Percentiles rank a stretch among this genome's conserved stretches.
phyloP scores from a whole-genome alignment of 331 rosid genomes.

The Arachis monticola region DNA sequence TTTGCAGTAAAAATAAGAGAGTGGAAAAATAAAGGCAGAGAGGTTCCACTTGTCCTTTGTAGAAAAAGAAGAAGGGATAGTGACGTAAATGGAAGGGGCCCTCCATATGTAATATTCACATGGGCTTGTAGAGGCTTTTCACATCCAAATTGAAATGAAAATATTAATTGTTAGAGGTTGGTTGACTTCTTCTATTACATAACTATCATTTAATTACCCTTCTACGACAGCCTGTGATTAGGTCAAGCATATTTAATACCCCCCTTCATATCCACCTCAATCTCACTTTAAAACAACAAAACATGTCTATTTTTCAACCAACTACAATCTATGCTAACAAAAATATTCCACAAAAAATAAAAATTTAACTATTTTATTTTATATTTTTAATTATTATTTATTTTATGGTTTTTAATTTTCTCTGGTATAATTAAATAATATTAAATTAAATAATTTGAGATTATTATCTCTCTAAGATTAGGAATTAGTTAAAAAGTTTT shows the following conservation, averaged over 20 bases:
- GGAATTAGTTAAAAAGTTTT: neutral
- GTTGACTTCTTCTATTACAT: slow-evolving; percentile 61
- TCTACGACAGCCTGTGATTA: slow-evolving; percentile 63
- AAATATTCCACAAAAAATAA: too few species aligned
- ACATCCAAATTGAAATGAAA: slow-evolving; percentile 47
- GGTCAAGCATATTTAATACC: slow-evolving; percentile 56
- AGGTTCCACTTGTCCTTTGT: slow-evolving; percentile 29
- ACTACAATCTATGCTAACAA: too few species aligned
- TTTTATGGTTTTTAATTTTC: too few species aligned
- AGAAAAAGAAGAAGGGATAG: slow-evolving; percentile 28
- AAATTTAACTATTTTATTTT: too few species aligned
- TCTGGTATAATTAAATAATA: too few species aligned
- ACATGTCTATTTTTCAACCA: slow-evolving; percentile 27
- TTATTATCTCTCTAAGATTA: too few species aligned
- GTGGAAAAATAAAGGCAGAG: slow-evolving; percentile 35
- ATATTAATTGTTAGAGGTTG: slow-evolving; percentile 51
- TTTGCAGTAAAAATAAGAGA: neutral
- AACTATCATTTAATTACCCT: slow-evolving; percentile 53
- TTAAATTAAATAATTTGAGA: too few species aligned
- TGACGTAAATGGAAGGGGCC: slow-evolving; percentile 58
- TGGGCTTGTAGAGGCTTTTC: slow-evolving; percentile 67
- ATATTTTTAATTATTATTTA: too few species aligned
- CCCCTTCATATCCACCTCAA: slow-evolving; percentile 47
- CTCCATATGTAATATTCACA: slow-evolving; percentile 60
- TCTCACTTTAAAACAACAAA: slow-evolving; percentile 36